These are phyloP conservation scores for Carex kokanica DNA, from an alignment of 176 grass and related monocot genomes.

Conservation along the genomic window DNA sequence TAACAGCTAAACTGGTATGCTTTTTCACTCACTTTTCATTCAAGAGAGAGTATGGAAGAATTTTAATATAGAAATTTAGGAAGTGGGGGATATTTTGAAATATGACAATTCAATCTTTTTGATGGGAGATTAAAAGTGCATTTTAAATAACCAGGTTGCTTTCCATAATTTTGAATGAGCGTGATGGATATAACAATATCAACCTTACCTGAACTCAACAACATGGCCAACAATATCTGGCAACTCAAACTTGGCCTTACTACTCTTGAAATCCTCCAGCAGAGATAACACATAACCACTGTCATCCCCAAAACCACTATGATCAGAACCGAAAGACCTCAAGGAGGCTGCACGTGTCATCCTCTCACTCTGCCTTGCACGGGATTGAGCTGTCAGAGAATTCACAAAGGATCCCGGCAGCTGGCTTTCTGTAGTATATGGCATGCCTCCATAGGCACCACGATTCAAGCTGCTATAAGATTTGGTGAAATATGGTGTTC, in stretches of 20 bases:
- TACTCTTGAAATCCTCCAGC: slow-evolving; percentile 97
- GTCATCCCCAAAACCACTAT: slow-evolving; percentile 55
- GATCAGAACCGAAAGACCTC: slow-evolving; percentile 50
- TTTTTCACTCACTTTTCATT: neutral
- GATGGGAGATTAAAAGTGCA: neutral
- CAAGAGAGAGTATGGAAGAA: neutral
- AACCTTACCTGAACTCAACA: slow-evolving; percentile 90
- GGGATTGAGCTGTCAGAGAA: slow-evolving; percentile 46
- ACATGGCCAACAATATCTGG: slow-evolving; percentile 81
- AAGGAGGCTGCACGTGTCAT: slow-evolving; percentile 38
- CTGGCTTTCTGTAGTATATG: slow-evolving; percentile 52
- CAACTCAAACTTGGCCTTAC: slow-evolving; percentile 87
- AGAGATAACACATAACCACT: slow-evolving; percentile 60
- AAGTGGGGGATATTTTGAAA: neutral
- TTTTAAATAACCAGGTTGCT: neutral
- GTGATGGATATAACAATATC: slow-evolving; percentile 20
- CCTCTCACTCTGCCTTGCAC: slow-evolving; percentile 65
- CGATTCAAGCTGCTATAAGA: slow-evolving; percentile 56
- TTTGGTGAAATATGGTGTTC: slow-evolving; percentile 52
- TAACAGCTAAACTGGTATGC: neutral
- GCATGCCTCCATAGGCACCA: slow-evolving; percentile 57
- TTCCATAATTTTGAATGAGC: neutral
- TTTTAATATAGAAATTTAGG: neutral
- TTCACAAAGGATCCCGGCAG: slow-evolving; percentile 40
- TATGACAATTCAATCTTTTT: neutral